Evolutionary conservation across 73 alveolate genomes (phyloP).

Genomic region (Paramecium primaurelia): DNA sequence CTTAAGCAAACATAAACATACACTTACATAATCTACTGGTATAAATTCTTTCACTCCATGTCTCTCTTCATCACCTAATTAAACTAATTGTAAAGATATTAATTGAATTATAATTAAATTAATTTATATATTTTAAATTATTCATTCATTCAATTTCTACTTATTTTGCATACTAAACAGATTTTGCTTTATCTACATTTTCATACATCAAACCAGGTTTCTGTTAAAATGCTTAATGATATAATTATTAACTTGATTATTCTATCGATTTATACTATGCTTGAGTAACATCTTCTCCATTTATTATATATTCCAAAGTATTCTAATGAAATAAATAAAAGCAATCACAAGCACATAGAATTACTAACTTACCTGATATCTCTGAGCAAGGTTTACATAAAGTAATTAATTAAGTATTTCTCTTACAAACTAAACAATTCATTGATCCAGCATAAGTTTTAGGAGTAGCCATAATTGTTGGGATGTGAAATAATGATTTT

Average conservation of each 20-base stretch:
- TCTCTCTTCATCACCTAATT: neutral
- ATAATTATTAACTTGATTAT: neutral
- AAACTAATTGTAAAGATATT: neutral
- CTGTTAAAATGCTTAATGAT: neutral
- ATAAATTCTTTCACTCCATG: neutral
- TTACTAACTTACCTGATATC: neutral
- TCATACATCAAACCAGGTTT: constrained; percentile 25
- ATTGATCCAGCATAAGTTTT: neutral
- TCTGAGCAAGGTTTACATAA: neutral
- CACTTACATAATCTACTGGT: neutral
- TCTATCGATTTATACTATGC: neutral
- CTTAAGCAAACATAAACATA: neutral
- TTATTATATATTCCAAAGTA: neutral
- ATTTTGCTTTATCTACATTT: neutral
- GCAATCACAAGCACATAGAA: constrained; percentile 23
- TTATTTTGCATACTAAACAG: neutral
- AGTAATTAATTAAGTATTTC: neutral
- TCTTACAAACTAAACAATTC: neutral
- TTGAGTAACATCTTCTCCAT: neutral
- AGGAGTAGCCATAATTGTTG: neutral
- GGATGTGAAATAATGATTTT: neutral
- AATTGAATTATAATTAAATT: neutral
- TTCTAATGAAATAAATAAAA: neutral
- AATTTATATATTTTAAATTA: neutral
- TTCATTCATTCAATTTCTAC: neutral